Base-by-base conservation (phyloP, 2,329 filamentous ascomycete species). In the Lasiodiplodia sp. region DNA sequence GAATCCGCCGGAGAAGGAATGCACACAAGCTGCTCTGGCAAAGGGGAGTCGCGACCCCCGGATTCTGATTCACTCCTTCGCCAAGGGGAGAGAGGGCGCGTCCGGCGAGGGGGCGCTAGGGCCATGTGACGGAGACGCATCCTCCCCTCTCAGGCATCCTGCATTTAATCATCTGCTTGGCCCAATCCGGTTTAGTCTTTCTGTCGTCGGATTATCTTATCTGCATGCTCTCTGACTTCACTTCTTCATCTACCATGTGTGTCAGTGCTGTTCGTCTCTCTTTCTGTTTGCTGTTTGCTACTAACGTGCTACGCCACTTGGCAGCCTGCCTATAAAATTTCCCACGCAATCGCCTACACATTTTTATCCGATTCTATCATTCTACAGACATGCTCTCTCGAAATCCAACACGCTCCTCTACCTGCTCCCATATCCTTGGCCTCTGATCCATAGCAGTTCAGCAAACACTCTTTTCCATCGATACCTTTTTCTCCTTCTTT, bases 141-240 rank as follows among this genome's bases (percentile, higher is more conserved):
- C 31, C 34, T 18, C 2, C 4, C 5, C 18, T 52, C 44, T n/a
- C 4, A 47, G 44, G 52, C 52, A 10, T 56, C 52, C 52, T 11
- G 28, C 55, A 25, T 58, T n/a, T 58, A 37, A 58, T 34, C n/a
- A 23, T 3, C n/a, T 11, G 25, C 52, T 55, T 12, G 31, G 31
- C 44, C 44, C 18, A 4, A 40, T 40, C 31, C 28, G 55, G 55
- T 21, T 40, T 58, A 58, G 55, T 12, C 4, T 4, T 14, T 14
- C 23, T 21, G 21, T 34, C 52, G 14, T n/a, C 37, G 5, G 18
- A 51, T 62, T 44, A 37, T 62, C 58, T 62, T 37, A 62, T 62
- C 57, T 37, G 40, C 58, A 18, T 4, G 37, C 25, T 6, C 34
- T 57, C 28, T n/a, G 4, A 40, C 55, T 38, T 56, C 53, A 37